phyloP scores from a whole-genome alignment of 1,284 basidiomycete genomes.

The Hortiboletus rubellus region DNA sequence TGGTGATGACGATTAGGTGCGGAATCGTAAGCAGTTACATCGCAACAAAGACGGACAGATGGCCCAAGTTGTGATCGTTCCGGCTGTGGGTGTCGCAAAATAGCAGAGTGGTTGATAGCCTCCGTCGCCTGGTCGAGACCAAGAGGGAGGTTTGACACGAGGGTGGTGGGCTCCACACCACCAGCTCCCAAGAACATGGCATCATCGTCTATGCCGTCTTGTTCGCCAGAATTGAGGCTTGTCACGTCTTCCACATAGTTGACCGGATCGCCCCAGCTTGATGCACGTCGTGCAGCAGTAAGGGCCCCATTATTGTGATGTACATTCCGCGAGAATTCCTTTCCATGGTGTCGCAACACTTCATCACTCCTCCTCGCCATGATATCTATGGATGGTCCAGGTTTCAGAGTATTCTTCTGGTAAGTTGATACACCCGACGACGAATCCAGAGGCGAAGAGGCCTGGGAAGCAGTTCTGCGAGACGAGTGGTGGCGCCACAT shows the following conservation, averaged over 20 bases:
- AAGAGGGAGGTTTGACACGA: constrained; percentile 41
- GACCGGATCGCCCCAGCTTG: constrained; percentile 58
- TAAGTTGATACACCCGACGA: constrained; percentile 30
- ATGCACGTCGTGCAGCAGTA: constrained; percentile 53
- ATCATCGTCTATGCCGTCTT: constrained; percentile 44
- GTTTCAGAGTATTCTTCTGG: constrained; percentile 20
- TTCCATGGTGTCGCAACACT: constrained; percentile 31
- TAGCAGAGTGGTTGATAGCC: constrained; percentile 23
- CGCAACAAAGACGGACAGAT: constrained; percentile 24
- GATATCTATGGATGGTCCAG: constrained; percentile 25
- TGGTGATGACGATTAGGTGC: constrained; percentile 31
- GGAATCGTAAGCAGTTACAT: constrained; percentile 29
- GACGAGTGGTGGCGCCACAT: constrained; percentile 24
- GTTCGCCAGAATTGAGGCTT: constrained; percentile 54
- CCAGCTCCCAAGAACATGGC: constrained; percentile 54
- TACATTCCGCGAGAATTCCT: constrained; percentile 21
- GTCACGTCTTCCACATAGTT: constrained; percentile 50
- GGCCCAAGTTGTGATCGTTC: constrained; percentile 28
- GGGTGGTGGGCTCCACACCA: constrained; percentile 46
- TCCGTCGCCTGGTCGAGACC: constrained; percentile 36
- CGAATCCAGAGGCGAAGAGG: constrained; percentile 32
- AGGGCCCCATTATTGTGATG: constrained; percentile 35
- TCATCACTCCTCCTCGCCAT: constrained; percentile 37
- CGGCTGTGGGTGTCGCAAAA: constrained; percentile 31
- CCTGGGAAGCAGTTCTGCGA: constrained; percentile 26